Conservation (phyloP, 768 basidiomycete genomes). For the Ramaria sp. region DNA sequence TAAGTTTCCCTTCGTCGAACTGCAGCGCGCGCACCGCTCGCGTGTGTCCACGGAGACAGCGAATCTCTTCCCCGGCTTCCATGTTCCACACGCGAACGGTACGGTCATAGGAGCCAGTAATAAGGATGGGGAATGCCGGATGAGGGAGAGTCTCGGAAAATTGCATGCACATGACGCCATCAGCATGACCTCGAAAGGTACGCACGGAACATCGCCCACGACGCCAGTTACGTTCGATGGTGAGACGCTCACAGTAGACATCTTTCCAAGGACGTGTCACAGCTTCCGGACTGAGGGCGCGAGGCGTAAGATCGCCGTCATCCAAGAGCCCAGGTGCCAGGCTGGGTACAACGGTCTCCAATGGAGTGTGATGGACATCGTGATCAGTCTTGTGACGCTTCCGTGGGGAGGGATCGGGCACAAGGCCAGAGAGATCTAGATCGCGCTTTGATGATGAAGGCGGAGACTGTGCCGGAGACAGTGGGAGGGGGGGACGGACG, state of each 20-base stretch:
- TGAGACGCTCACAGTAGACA: constrained; percentile 95
- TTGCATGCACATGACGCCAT: constrained; percentile 96
- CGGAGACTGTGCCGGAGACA: constrained; percentile 5
- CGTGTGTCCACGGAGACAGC: constrained; percentile 80
- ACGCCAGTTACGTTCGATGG: constrained; percentile 95
- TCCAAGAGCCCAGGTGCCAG: constrained; percentile 10
- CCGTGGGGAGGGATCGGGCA: constrained; percentile 4
- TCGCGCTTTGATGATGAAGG: constrained; percentile 13
- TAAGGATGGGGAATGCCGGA: constrained; percentile 84
- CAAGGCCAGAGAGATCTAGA: constrained; percentile 1
- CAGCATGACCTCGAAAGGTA: constrained; percentile 84
- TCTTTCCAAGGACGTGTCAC: constrained; percentile 93
- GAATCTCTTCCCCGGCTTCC: constrained; percentile 78
- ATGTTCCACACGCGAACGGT: constrained; percentile 95
- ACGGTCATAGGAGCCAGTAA: constrained; percentile 96
- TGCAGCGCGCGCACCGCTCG: constrained; percentile 87
- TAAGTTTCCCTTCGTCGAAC: constrained; percentile 90
- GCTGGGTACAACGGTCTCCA: constrained; percentile 5
- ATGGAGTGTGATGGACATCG: not conserved
- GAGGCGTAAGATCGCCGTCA: constrained; percentile 16
- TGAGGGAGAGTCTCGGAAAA: constrained; percentile 77
- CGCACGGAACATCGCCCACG: constrained; percentile 80
- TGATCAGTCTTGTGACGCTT: constrained; percentile 16
- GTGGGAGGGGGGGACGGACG: not conserved
- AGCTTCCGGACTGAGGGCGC: constrained; percentile 17